Base-by-base conservation (phyloP, 805 yeast species). In the Saccharomycopsis vini region DNA sequence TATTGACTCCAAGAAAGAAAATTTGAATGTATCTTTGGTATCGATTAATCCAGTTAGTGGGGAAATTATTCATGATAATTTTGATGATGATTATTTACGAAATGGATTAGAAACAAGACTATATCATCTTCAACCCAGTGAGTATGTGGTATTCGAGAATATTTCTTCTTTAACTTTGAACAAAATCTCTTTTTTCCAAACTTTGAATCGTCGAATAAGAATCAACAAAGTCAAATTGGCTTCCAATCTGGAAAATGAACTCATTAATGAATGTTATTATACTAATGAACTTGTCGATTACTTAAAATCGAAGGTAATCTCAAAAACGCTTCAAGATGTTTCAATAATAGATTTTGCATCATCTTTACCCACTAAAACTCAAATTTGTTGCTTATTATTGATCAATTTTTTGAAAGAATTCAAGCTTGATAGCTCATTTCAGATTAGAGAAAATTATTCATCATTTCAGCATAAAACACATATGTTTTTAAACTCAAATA, bases 11-110 rank as follows among this genome's bases (percentile, higher is more conserved):
- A n/a, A n/a, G n/a, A 10, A 34, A 3, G 40, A 40, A 6, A 43
- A 51, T 23, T 31, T 45, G n/a, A 29, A 32, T 7, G 55, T 69
- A 28, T 68, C 74, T 0, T 39, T 88, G 26, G 69, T 85, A 31
- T 78, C 87, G 7, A 75, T 79, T 15, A 79, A 83, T 58, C 79
- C 86, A 0, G 60, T 75, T 1, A 79, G 89, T 1, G 96, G 96
- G 1, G 85, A 81, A 36, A 71, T 88, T 3, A 59, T 84, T 0
- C 75, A 75, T 50, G 97, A 92, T 58, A 61, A 62, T 6, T 87
- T 92, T 56, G 56, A 57, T 3, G 97, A 88, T 54, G 67, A 68
- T 16, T 58, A 63, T 9, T 44, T 74, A 9, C 67, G 80, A n/a
- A 71, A 64, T 34, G 80, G 80, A 50, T 61, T 90, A 18, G 88